Base-by-base conservation (phyloP, 2,329 filamentous ascomycete species). In the Aspergillus amoenus region DNA sequence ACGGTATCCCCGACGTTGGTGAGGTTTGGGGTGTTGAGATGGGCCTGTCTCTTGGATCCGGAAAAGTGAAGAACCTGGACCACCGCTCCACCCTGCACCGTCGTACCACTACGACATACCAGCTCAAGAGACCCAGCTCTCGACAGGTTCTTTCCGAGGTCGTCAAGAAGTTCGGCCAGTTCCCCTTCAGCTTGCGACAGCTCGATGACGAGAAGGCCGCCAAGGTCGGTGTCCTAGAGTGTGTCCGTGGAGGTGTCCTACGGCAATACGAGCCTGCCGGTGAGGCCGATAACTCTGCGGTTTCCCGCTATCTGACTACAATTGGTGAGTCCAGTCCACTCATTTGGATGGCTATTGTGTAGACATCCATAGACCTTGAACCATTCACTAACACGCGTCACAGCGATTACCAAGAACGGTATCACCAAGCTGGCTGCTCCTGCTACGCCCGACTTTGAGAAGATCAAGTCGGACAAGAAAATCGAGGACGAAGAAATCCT, bases 21-120 rank as follows among this genome's bases (percentile, higher is more conserved):
- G 94, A 99, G 75, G 93, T 96, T 60, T 99, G 94, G 94, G 94
- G 94, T 77, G 91, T 99, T 55, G 94, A 99, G 83, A 87, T 97
- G 73, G 93, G 93, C 67, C 86, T 99, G 72, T 94, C 90, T 77
- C 81, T 94, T 68, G 93, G 93, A 64, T 88, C 86, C 61, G 94
- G 94, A 74, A 99, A 99, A 83, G 89, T 96, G 77, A 99, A 97
- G 88, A 88, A 82, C 66, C 82, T 96, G 60, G 87, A 91, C 70
- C 89, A 95, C 78, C 87, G 94, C 63, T 81, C 94, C 51, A 99
- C 94, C 47, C 85, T 99, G 64, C 92, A 97, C 81, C 91, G 93
- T 73, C 90, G 93, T 70, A 97, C 94, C 57, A 88, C 86, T 65
- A 93, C 91, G 67, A 97, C 91, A 60, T 97, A 96, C 78, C 88